Evolutionary conservation across 495 filamentous ascomycete genomes (phyloP).

Genomic region (Aspergillus biplanus): DNA sequence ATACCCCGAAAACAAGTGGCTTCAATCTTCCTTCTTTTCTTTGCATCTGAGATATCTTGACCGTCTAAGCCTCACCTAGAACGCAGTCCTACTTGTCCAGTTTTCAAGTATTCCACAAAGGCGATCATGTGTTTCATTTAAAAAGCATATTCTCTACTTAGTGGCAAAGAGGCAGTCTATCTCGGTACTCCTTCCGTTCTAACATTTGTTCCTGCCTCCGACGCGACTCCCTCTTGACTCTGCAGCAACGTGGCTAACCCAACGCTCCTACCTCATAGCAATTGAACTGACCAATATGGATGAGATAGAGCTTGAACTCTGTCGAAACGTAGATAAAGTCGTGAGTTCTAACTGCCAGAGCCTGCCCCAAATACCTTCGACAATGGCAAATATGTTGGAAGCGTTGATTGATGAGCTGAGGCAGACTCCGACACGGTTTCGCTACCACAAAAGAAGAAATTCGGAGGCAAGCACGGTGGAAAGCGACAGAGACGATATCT

Average conservation of each 20-base stretch:
- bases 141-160: too few relatives aligned
- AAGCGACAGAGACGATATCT: neutral
- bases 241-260: neutral
- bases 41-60: too few relatives aligned
- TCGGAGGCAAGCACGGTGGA: neutral
- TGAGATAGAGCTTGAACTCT: conserved; percentile 23
- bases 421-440: neutral
- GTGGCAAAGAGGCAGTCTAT: too few relatives aligned
- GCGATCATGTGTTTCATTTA: too few relatives aligned
- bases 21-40: too few relatives aligned
- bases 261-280: neutral
- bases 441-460: neutral
- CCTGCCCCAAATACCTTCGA: neutral
- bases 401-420: neutral
- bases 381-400: neutral
- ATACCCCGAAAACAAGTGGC: too few relatives aligned
- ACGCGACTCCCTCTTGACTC: neutral
- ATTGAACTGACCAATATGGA: conserved; percentile 18
- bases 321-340: conserved; percentile 19
- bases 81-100: too few relatives aligned
- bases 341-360: conserved; percentile 11
- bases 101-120: too few relatives aligned
- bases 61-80: too few relatives aligned
- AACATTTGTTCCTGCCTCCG: too few relatives aligned
- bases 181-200: too few relatives aligned